Evolutionary conservation across 2,329 filamentous ascomycete species (phyloP).

Genomic region (Pezicula carpinea): DNA sequence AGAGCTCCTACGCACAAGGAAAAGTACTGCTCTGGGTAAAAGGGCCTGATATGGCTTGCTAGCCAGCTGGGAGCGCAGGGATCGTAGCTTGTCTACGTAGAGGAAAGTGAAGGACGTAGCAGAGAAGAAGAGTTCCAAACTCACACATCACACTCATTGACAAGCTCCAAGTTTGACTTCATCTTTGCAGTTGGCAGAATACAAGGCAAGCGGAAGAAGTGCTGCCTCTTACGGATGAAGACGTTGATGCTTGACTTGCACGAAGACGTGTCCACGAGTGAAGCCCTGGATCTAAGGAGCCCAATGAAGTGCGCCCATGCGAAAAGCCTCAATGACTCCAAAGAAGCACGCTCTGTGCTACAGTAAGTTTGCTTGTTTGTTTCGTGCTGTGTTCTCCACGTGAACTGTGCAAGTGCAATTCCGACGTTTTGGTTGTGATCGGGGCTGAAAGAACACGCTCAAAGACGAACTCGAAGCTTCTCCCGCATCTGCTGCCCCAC

Average conservation of each 20-base stretch:
- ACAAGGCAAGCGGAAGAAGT: no score
- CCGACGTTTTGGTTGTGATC: no score
- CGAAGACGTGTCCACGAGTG: no score
- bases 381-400: neutral
- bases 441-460: no score
- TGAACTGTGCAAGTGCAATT: no score
- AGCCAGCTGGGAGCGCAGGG: neutral
- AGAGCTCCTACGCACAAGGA: neutral
- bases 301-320: no score
- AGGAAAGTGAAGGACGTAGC: neutral
- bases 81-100: neutral
- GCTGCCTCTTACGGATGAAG: no score
- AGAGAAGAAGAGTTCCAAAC: constrained; percentile 19
- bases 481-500: neutral
- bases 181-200: constrained; percentile 2
- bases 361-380: neutral
- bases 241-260: no score
- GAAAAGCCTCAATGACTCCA: no score
- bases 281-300: no score
- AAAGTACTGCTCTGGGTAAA: neutral
- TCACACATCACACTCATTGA: constrained; percentile 51
- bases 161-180: constrained; percentile 44
- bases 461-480: no score
- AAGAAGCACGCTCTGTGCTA: neutral
- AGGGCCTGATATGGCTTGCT: no score